Percentiles rank a stretch among this genome's conserved stretches.
These are phyloP conservation scores for Tolypocladium pustulatum DNA, from an alignment of 2,329 filamentous ascomycete genomes.

Conservation along the genomic window DNA sequence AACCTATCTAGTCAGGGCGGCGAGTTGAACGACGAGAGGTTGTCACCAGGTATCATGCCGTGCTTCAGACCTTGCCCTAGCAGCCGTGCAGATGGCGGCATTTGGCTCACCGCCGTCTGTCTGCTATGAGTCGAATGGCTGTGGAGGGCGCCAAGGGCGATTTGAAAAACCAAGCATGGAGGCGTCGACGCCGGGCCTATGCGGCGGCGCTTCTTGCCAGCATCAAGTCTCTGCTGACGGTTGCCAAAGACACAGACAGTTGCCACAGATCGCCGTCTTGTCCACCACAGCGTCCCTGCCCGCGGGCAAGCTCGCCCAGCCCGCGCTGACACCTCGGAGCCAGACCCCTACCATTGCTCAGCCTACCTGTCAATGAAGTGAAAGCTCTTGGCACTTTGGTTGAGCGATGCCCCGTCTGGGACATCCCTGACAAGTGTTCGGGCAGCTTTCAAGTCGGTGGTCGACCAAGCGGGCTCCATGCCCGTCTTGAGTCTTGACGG, in stretches of 20 bases:
- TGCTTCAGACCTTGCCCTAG: background rate
- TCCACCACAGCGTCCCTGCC: background rate
- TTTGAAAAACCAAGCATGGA: background rate
- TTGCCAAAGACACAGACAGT: background rate
- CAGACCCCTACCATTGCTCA: background rate
- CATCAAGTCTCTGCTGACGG: background rate
- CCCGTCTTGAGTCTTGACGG: background rate
- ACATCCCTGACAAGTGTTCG: background rate
- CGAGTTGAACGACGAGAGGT: background rate
- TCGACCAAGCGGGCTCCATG: background rate
- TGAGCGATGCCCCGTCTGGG: background rate
- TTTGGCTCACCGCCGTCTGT: background rate
- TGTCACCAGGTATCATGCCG: background rate
- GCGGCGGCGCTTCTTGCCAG: background rate
- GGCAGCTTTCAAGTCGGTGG: constrained; percentile 3
- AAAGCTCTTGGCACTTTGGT: background rate
- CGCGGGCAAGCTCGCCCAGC: background rate
- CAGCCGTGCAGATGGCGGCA: background rate
- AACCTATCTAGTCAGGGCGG: background rate
- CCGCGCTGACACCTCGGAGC: background rate
- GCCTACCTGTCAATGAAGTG: background rate
- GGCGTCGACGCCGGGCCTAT: background rate
- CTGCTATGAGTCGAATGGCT: background rate
- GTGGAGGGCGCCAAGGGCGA: background rate
- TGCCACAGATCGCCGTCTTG: background rate